Evolutionary conservation across 2,329 filamentous ascomycete species (phyloP), one percentile per base, ranked within the genome.

Genomic region (Botrytis fragariae): DNA sequence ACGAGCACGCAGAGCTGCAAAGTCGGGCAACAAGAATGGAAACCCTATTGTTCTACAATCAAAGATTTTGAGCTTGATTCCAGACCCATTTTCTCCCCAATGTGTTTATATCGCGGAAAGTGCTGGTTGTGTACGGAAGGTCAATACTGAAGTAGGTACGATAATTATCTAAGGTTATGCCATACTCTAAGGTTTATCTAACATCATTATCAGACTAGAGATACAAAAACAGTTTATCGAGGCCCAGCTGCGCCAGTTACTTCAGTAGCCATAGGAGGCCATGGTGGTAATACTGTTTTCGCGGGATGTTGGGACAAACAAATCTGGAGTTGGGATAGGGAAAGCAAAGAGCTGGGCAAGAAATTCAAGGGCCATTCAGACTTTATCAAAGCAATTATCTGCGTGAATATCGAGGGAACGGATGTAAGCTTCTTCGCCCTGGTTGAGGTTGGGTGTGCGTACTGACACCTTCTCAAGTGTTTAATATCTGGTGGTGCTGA

Each of bases 281-380:
- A 84, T 6, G 84, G 84, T 39, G 86, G 85, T 74, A 83, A 82
- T 69, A 92, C 87, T 1, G 80, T 98, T 18, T 98, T 94, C 82
- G 94, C 94, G 37, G 95, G 95, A 48, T 96, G 91, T 74, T 99
- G 96, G 96, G 95, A 99, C 83, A 97, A 97, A 84, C 87, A 89
- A 32, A 88, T 98, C 73, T 97, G 94, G 91, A 92, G 92, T 45
- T 98, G 94, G 92, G 87, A 93, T 78, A 84, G 91, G 45, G 84
- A 86, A 29, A 89, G 89, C 5, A 85, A 85, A 61, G 81, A 85
- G 44, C 83, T 84, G 1, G 85, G 84, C n/a, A 86, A 84, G 75
- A 90, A 86, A 76, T 94, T 91, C 77, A 87, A 87, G 73, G 94
- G 94, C 7, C 95, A 98, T 82, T 86, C 88, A 2, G 96, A 99